These are phyloP conservation scores for Pleurotus salmoneostramineus DNA, from an alignment of 768 basidiomycete genomes.

Conservation along the genomic window DNA sequence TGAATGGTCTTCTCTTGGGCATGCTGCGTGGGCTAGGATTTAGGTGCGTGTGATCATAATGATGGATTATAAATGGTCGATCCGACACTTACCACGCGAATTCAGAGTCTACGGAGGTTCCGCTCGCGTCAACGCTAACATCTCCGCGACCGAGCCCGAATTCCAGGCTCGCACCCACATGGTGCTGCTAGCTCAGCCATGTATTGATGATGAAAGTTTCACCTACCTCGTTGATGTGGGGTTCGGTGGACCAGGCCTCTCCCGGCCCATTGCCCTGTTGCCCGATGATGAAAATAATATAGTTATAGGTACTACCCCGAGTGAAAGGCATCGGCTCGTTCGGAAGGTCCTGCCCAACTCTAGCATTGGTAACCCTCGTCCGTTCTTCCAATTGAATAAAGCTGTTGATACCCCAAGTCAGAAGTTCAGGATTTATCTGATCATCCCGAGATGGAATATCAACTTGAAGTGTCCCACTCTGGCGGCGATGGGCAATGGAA, in stretches of 20 bases:
- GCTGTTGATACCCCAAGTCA: no score
- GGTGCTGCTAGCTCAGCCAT: conserved; percentile 27
- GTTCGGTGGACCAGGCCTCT: conserved; percentile 21
- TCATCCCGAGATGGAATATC: conserved; percentile 4
- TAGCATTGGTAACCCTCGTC: conserved; percentile 13
- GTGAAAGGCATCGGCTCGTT: conserved; percentile 20
- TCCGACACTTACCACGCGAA: neutral
- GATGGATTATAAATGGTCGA: neutral
- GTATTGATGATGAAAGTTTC: conserved; percentile 15
- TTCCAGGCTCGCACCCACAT: conserved; percentile 20
- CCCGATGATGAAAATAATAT: conserved; percentile 13
- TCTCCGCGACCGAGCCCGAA: neutral
- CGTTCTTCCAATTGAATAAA: neutral
- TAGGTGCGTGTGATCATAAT: conserved; percentile 13
- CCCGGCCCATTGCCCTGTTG: conserved; percentile 24
- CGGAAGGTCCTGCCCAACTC: conserved; percentile 12
- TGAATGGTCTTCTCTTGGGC: conserved; percentile 20
- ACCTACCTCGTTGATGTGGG: conserved; percentile 29
- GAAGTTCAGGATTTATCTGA: neutral
- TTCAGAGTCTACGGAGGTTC: conserved; percentile 22
- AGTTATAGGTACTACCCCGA: conserved; percentile 16
- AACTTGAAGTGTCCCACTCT: conserved; percentile 1
- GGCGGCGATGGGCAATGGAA: conserved; percentile 15
- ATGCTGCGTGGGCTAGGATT: conserved; percentile 25
- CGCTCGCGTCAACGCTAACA: conserved; percentile 21